Evolutionary conservation across 2,329 filamentous ascomycete species (phyloP).

Genomic region (Aspergillus cejpii): DNA sequence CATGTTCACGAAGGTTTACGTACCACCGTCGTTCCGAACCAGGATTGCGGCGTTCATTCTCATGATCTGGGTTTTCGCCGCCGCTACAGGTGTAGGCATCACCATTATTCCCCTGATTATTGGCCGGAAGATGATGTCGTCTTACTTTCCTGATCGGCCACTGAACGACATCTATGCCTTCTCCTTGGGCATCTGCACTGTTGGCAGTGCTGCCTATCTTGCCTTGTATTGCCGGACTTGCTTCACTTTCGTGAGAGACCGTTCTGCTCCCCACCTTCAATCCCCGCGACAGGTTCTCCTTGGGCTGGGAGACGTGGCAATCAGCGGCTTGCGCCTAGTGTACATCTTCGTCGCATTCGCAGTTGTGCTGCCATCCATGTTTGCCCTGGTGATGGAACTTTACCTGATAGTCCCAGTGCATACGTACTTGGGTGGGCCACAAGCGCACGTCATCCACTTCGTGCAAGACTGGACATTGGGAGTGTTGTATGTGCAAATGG

Average conservation of each 20-base stretch:
- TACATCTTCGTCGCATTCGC: constrained; percentile 73
- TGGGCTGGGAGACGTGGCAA: constrained; percentile 12
- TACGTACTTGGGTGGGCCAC: constrained; percentile 55
- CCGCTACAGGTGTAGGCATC: constrained; percentile 72
- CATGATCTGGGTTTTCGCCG: constrained; percentile 88
- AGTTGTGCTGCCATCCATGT: constrained; percentile 72
- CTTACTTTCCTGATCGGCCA: constrained; percentile 62
- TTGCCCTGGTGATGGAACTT: constrained; percentile 74
- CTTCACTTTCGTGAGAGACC: constrained; percentile 19
- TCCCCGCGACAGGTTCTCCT: constrained; percentile 27
- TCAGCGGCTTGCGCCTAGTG: constrained; percentile 47
- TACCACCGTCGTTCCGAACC: constrained; percentile 76
- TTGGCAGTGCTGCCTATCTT: constrained; percentile 62
- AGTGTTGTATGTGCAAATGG: constrained; percentile 80
- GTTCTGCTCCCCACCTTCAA: constrained; percentile 23
- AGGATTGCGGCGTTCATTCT: constrained; percentile 81
- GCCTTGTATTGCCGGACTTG: constrained; percentile 43
- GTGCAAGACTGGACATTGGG: constrained; percentile 94
- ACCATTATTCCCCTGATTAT: constrained; percentile 83
- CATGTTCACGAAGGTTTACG: constrained; percentile 65
- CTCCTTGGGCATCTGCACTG: constrained; percentile 76
- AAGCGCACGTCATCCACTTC: constrained; percentile 57
- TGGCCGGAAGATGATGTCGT: constrained; percentile 69
- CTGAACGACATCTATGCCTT: constrained; percentile 97
- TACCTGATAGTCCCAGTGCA: constrained; percentile 84